Evolutionary conservation across 2,329 filamentous ascomycete genomes (phyloP), one percentile per base, ranked within the genome.

Genomic region (Tolypocladium tundrense): DNA sequence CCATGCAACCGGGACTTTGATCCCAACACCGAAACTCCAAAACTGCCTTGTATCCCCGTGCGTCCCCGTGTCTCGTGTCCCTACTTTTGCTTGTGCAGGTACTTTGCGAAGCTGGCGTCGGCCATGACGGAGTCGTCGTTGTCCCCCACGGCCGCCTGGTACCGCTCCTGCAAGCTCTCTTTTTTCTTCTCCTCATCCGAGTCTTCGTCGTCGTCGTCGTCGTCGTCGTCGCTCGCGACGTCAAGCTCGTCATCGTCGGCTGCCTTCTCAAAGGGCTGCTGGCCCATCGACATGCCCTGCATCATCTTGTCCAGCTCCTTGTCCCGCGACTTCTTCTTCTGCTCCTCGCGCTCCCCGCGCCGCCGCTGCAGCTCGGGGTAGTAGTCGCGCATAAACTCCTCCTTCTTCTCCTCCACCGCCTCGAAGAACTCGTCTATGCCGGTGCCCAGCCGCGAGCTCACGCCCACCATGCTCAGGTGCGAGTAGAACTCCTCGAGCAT

Each of bases 401-500:
- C 81, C 31, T 87, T 85, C 78, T 99, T 99, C 60, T 88, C 85
- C 63, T 88, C 80, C 1, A 99, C 92, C 0, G 93, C 91, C 48
- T 85, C 83, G 70, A 99, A 97, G 73, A 99, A 99, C 31, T 96
- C 91, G 59, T 95, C 88, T 39, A 99, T 84, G 4, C 94, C 95
- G 0, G 89, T 87, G 27, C 94, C 94, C 0, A 93, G 90, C 84
- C 96, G 93, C 9, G 91, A 89, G 64, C 90, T 96, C 14, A 99
- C 95, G 0, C 88, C 91, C 0, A 99, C 93, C 10, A 99, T 90
- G 68, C 85, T 95, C 40, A 99, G 78, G 68, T 97, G 91, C 43
- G 90, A 87, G 73, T 99, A 99, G 69, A 99, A 99, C 71, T 99
- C 94, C 68, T 99, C 94, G 40, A 99, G 79, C 82, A 99, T 91